phyloP scores from a whole-genome alignment of 805 yeast species.

The Hanseniaspora jakobsenii region DNA sequence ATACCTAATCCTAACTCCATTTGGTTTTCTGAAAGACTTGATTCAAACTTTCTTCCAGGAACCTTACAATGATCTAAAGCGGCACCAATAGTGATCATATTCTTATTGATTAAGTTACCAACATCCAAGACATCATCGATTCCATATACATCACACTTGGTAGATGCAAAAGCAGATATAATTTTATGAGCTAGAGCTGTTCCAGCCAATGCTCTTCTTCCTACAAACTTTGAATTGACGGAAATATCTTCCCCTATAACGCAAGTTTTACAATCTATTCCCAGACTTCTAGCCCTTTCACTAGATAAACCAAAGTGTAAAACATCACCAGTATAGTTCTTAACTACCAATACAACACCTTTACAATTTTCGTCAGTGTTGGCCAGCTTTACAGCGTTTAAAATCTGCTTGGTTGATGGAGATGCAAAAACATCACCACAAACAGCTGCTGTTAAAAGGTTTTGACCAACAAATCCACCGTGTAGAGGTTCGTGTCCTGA shows the following conservation, averaged over 20 bases:
- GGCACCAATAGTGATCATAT: constrained; percentile 76
- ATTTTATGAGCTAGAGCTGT: constrained; percentile 77
- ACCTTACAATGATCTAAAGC: constrained; percentile 82
- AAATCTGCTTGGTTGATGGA: constrained; percentile 82
- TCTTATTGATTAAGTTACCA: constrained; percentile 50
- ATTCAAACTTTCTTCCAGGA: constrained; percentile 62
- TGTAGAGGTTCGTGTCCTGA: constrained; percentile 94
- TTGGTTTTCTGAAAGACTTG: constrained; percentile 43
- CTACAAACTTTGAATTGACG: constrained; percentile 81
- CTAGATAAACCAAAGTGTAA: constrained; percentile 86
- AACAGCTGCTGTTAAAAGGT: constrained; percentile 74
- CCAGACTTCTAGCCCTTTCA: constrained; percentile 73
- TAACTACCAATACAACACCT: constrained; percentile 70
- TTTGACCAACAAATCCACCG: constrained; percentile 80
- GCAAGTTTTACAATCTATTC: constrained; percentile 57
- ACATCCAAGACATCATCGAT: constrained; percentile 44
- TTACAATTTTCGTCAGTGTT: constrained; percentile 21
- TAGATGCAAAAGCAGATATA: constrained; percentile 59
- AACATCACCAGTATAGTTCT: constrained; percentile 91
- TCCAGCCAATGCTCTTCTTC: constrained; percentile 90
- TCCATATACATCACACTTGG: constrained; percentile 31
- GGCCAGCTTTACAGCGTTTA: constrained; percentile 44
- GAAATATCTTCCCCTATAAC: constrained; percentile 88
- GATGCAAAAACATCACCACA: constrained; percentile 89
- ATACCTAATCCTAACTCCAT: constrained; percentile 92